Evolutionary conservation across 2,329 filamentous ascomycete species (phyloP), one percentile per base, ranked within the genome.

Genomic region (Venturia oleaginea): DNA sequence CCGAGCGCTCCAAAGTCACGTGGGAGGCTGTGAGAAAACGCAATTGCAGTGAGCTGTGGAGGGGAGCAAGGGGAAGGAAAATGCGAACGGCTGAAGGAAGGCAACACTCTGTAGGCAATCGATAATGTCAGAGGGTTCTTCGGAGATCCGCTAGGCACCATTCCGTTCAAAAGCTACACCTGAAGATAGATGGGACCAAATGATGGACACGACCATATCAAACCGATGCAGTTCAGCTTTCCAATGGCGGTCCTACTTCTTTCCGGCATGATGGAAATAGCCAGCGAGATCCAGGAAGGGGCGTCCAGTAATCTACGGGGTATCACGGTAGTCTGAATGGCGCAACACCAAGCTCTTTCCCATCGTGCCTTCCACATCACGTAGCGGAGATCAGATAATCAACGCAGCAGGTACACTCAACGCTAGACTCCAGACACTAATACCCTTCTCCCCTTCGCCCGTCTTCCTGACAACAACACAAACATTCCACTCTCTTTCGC

Each of bases 271-370:
- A 27, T 27, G n/a, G 22, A 27, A 22, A 51, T 51, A 3, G 46
- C 22, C 46, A 22, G 15, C 7, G 24, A 57, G 51, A 57, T 57
- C 27, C 51, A 57, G 51, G 27, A 34, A 57, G 27, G 51, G 17
- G 4, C 27, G 3, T 30, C 51, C 27, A 57, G 51, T 30, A 57
- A 57, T 57, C 51, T 34, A 15, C 17, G 5, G 19, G 30, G 13
- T 17, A n/a, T n/a, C n/a, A n/a, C n/a, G 15, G 48, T 27, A 37
- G 24, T 40, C 13, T 15, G n/a, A 40, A 40, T 13, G 38, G 38
- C 30, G 51, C 51, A 34, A n/a, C 51, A 34, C 51, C 51, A 57
- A 57, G 51, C 51, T 57, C 51, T 57, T 57, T 19, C 51, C 51
- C 19, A 8, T 34, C 15, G 11, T 34, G 8, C 51, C 19, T 55